Base-by-base conservation (phyloP, 2,329 filamentous ascomycete species). In the Colletotrichum sansevieriae region DNA sequence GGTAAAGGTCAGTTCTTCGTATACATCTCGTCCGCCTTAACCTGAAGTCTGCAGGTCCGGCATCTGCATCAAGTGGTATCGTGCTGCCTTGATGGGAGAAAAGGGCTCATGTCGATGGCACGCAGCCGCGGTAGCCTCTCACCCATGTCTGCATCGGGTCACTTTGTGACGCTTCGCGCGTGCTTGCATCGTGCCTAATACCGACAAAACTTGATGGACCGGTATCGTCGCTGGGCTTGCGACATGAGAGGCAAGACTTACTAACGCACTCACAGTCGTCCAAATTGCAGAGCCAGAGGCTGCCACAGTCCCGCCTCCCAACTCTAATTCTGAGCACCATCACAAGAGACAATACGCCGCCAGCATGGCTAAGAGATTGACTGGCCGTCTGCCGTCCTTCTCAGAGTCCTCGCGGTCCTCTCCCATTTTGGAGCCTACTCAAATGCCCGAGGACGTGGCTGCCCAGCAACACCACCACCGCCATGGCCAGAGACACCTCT, bases 261-360 rank as follows among this genome's bases (percentile, higher is more conserved):
- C 68, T 64, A 61, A 68, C 35, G 35, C 33, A 11, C 13, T 63
- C 25, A 11, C 55, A 85, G 87, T 86, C 65, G 87, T 89, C 62
- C 86, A 89, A 74, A 89, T 89, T 68, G 83, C 86, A 54, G 87
- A 89, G 72, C 85, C 86, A n/a, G 72, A 75, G 47, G 63, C 68
- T 12, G 73, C 70, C 18, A 52, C 65, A 11, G 63, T 63, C 25
- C 61, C 68, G 5, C 63, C 65, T 33, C 68, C 68, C 22, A 71
- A 71, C 15, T 71, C 75, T 12, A 82, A 84, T 44, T 82, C 83
- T 39, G 70, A 72, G 29, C 73, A 73, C 33, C 76, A 64, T 2
- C 62, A 65, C 5, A 82, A 81, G 72, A 83, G 82, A 71, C 83
- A 84, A 66, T 85, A 81, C 70, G 78, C 83, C 10, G 83, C 81